Percentiles rank a stretch among this genome's conserved stretches.
These are phyloP conservation scores for Papiliotrema laurentii DNA, from an alignment of 1,284 basidiomycete species.

Conservation along the genomic window DNA sequence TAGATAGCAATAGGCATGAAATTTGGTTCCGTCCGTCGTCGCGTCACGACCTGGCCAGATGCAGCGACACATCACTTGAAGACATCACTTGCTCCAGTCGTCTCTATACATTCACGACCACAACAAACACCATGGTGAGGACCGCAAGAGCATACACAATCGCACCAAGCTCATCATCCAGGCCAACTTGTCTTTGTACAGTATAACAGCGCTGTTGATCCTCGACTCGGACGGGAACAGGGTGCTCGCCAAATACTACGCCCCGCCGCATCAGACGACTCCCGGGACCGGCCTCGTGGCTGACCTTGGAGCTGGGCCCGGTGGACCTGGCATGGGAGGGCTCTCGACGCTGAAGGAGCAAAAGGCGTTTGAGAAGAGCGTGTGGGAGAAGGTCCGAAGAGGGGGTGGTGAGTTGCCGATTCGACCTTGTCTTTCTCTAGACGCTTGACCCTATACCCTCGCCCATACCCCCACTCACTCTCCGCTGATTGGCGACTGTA, in stretches of 20 bases:
- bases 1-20: background rate
- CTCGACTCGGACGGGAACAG: conserved; percentile 92
- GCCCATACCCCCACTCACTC: background rate
- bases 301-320: conserved; percentile 44
- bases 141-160: background rate
- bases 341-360: conserved; percentile 78
- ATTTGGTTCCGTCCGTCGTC: conserved; percentile 1
- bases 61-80: no score
- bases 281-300: conserved; percentile 42
- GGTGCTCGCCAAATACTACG: conserved; percentile 92
- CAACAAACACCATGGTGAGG: background rate
- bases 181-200: conserved; percentile 80
- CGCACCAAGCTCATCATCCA: conserved; percentile 17
- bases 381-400: conserved; percentile 93
- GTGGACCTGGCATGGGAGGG: conserved; percentile 41
- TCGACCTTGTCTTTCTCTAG: no score
- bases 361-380: conserved; percentile 87
- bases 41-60: no score
- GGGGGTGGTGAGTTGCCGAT: conserved; percentile 67
- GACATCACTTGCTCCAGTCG: background rate
- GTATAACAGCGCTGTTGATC: conserved; percentile 79
- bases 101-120: background rate
- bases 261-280: conserved; percentile 56
- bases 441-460: no score
- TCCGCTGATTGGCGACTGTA: background rate